A percentile compares a stretch with the other conserved stretches of the same genome.
Evolutionary conservation across 306 rosid genomes (phyloP).

Genomic region (Quillaja saponaria): DNA sequence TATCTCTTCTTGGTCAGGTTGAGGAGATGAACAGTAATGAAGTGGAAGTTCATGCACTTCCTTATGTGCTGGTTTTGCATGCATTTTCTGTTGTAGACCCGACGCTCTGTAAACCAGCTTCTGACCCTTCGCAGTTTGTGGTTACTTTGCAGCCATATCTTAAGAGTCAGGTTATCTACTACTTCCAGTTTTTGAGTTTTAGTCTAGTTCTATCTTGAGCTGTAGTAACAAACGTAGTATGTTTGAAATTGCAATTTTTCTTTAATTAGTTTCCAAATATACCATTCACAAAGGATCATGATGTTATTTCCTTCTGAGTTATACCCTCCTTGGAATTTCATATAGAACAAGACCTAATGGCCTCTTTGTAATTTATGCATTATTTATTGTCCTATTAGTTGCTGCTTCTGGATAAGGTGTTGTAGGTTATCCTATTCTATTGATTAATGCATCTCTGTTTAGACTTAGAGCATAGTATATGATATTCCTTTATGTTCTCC

Average conservation of each 20-base stretch:
- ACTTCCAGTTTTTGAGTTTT: no score
- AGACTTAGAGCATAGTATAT: no score
- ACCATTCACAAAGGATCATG: no score
- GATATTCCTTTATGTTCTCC: no score
- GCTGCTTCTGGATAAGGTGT: no score
- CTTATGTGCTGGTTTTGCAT: conserved; percentile 86
- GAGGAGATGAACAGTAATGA: conserved; percentile 76
- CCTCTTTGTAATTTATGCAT: no score
- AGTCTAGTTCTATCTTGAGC: conserved; percentile 5
- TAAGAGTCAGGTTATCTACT: conserved; percentile 75
- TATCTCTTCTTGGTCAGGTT: conserved; percentile 54
- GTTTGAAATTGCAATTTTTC: not conserved
- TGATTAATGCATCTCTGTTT: no score
- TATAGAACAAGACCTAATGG: no score
- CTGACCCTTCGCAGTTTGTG: conserved; percentile 92
- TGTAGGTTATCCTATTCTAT: no score
- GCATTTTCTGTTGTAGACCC: conserved; percentile 96
- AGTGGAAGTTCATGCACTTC: conserved; percentile 73
- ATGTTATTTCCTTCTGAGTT: no score
- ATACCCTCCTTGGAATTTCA: no score
- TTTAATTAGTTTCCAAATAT: conserved; percentile 1
- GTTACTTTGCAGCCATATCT: conserved; percentile 97
- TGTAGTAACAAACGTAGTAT: conserved; percentile 18
- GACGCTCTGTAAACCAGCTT: conserved; percentile 83
- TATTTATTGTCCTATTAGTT: no score